Conservation (phyloP, 495 filamentous ascomycete species). For the Podospora pseudocomata region DNA sequence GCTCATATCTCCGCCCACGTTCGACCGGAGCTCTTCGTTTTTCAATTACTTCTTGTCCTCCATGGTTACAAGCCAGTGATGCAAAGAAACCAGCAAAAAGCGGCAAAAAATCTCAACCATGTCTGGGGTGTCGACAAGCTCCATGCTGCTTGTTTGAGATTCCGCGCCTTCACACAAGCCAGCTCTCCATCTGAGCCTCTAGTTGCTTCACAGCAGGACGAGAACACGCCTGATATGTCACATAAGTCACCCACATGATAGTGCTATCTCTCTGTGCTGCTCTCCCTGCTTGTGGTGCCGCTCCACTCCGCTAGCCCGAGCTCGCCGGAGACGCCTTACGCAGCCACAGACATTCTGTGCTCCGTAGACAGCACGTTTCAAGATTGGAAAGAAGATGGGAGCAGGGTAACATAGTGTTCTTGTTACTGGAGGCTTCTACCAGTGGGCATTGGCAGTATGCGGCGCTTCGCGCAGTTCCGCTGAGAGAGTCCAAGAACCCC, state of each 20-base stretch:
- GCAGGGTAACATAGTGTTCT: neutral
- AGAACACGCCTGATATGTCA: neutral
- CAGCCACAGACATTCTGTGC: neutral
- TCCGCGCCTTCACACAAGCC: neutral
- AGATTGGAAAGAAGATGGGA: neutral
- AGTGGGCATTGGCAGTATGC: neutral
- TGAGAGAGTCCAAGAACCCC: neutral
- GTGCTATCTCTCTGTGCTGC: neutral
- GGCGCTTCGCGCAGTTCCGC: neutral
- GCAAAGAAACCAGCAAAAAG: neutral
- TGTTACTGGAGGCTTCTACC: neutral
- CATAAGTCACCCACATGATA: neutral
- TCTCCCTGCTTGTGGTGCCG: neutral
- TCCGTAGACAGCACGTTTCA: neutral
- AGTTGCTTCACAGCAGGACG: neutral
- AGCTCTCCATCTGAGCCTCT: neutral
- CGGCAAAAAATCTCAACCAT: neutral
- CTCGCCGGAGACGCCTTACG: neutral
- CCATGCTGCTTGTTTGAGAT: neutral
- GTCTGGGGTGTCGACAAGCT: neutral
- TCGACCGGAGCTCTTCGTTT: neutral
- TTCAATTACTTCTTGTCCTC: neutral
- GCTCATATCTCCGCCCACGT: neutral
- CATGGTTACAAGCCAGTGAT: neutral
- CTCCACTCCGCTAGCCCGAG: neutral